phyloP scores from a whole-genome alignment of 768 basidiomycete species.

The Cyathus striatus region DNA sequence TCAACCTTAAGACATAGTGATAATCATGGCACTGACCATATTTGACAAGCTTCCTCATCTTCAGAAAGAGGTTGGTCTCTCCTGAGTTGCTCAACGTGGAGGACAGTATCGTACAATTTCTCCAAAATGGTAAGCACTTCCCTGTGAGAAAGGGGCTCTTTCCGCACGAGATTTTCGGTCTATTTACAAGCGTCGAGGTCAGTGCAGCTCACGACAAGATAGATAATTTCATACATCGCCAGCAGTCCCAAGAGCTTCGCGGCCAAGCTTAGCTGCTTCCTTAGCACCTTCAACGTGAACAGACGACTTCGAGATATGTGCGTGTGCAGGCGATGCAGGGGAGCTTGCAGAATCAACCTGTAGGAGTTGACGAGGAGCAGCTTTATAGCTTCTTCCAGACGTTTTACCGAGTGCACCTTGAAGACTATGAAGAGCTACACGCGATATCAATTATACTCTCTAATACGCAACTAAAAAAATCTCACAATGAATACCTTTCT shows the following conservation, averaged over 20 bases:
- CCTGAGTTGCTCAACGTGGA: constrained; percentile 81
- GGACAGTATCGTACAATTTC: constrained; percentile 75
- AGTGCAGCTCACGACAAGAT: no score
- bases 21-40: no score
- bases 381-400: constrained; percentile 88
- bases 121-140: constrained; percentile 80
- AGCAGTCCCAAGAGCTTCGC: constrained; percentile 62
- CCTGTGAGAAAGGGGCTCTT: constrained; percentile 74
- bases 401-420: constrained; percentile 95
- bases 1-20: no score
- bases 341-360: constrained; percentile 70
- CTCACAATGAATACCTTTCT: constrained; percentile 64
- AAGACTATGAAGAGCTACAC: constrained; percentile 63
- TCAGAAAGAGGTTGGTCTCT: constrained; percentile 71
- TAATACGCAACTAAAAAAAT: constrained; percentile 1
- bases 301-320: constrained; percentile 52
- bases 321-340: constrained; percentile 37
- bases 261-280: constrained; percentile 72
- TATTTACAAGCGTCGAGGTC: no score
- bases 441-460: constrained; percentile 2
- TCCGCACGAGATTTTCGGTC: constrained; percentile 59
- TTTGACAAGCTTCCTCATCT: constrained; percentile 34
- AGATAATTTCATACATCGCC: constrained; percentile 51
- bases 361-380: constrained; percentile 92
- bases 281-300: constrained; percentile 48